These are phyloP conservation scores for Syncephalastrum sp. DNA, from an alignment of 371 early-diverging fungal genomes.

Conservation along the genomic window DNA sequence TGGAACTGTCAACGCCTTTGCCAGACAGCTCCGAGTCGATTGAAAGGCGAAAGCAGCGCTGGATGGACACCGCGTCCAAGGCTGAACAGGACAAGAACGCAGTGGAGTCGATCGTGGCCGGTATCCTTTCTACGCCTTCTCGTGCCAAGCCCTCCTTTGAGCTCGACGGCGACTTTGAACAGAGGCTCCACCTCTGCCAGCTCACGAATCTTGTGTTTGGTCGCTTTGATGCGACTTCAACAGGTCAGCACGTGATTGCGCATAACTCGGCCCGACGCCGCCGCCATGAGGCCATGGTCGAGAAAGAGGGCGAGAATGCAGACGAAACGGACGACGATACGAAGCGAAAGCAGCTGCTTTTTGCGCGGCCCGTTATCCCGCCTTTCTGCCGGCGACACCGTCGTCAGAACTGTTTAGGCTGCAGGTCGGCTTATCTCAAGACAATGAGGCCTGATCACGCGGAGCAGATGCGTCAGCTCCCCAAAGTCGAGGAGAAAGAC, in stretches of 20 bases:
- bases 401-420: conserved; percentile 28
- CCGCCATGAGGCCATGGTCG: conserved; percentile 30
- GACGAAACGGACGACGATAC: conserved; percentile 15
- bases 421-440: conserved; percentile 27
- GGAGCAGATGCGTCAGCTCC: conserved; percentile 31
- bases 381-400: conserved; percentile 47
- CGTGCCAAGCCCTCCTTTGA: conserved; percentile 35
- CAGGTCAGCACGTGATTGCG: conserved; percentile 31
- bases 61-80: conserved; percentile 34
- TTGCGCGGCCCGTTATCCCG: conserved; percentile 28
- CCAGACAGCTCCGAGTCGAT: conserved; percentile 20
- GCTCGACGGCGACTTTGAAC: conserved; percentile 49
- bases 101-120: conserved; percentile 50
- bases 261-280: conserved; percentile 32
- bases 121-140: conserved; percentile 50
- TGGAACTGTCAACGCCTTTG: conserved; percentile 32
- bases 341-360: conserved; percentile 23
- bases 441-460: conserved; percentile 19
- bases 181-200: conserved; percentile 61
- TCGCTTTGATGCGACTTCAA: conserved; percentile 56
- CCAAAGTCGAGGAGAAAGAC: conserved; percentile 38
- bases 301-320: conserved; percentile 13
- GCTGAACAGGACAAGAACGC: conserved; percentile 55
- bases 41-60: conserved; percentile 32
- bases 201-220: conserved; percentile 63